Conservation (phyloP, 2,329 filamentous ascomycete genomes). For the Xylariaceae sp. region DNA sequence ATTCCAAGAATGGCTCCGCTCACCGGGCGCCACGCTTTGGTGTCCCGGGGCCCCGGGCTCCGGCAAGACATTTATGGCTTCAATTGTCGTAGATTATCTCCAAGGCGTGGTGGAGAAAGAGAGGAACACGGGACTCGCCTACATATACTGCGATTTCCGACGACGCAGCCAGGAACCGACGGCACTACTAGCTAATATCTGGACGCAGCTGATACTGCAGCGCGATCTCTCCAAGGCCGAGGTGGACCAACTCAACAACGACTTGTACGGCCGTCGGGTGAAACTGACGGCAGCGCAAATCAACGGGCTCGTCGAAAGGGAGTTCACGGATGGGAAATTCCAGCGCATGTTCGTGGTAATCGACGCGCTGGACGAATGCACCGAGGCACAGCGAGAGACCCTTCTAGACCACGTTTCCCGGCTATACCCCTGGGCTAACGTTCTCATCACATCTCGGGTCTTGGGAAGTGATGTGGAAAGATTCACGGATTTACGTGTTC, state of each 20-base stretch:
- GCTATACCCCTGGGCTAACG: conserved; percentile 12
- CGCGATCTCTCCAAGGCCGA: conserved; percentile 6
- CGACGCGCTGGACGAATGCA: conserved; percentile 18
- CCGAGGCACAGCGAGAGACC: conserved; percentile 9
- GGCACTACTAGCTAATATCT: conserved; percentile 6
- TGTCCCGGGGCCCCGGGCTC: conserved; percentile 13
- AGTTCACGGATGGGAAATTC: conserved; percentile 11
- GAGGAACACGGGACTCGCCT: conserved; percentile 12
- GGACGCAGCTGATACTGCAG: conserved; percentile 8
- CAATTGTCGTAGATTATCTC: conserved; percentile 13
- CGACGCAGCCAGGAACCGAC: conserved; percentile 11
- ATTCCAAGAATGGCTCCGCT: conserved; percentile 6
- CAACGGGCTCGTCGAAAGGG: conserved; percentile 14
- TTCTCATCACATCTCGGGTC: conserved; percentile 16
- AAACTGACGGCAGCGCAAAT: conserved; percentile 9
- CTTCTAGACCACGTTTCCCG: conserved; percentile 11
- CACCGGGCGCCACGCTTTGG: conserved; percentile 11
- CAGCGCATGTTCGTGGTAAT: conserved; percentile 13
- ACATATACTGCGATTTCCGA: conserved; percentile 20
- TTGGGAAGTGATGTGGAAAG: conserved; percentile 11
- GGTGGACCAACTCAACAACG: conserved; percentile 8
- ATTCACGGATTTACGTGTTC: conserved; percentile 10
- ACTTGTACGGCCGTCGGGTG: conserved; percentile 9
- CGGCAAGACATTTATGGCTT: conserved; percentile 14
- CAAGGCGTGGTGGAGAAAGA: conserved; percentile 5